A percentile compares a stretch with the other conserved stretches of the same genome.
Conservation (phyloP, 768 basidiomycete species). For the Boletus tylopilopsis region DNA sequence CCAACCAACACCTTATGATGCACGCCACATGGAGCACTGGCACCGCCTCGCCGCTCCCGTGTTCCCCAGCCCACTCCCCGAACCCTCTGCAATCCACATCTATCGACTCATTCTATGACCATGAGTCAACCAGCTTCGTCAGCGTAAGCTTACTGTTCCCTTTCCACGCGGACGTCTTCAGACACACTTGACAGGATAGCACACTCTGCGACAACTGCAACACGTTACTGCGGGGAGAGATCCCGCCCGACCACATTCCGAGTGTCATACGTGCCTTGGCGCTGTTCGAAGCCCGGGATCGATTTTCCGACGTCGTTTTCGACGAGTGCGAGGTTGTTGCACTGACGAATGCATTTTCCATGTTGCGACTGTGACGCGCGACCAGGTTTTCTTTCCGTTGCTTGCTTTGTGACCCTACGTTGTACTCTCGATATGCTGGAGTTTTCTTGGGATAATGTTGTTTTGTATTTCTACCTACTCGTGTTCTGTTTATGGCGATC, state of each 20-base stretch:
- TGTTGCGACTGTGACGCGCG: conserved; percentile 15
- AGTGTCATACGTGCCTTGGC: conserved; percentile 20
- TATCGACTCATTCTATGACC: neutral
- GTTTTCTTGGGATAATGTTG: conserved; percentile 1
- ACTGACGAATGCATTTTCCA: conserved; percentile 20
- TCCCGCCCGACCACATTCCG: conserved; percentile 20
- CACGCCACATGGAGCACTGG: neutral
- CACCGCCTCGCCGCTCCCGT: neutral
- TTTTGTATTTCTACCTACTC: conserved; percentile 6
- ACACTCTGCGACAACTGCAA: conserved; percentile 14
- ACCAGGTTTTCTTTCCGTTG: neutral
- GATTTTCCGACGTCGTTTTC: neutral
- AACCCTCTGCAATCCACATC: neutral
- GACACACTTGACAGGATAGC: conserved; percentile 7
- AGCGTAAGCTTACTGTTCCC: conserved; percentile 6
- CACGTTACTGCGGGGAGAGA: conserved; percentile 12
- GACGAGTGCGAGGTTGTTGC: conserved; percentile 14
- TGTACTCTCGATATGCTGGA: conserved; percentile 4
- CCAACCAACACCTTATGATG: neutral
- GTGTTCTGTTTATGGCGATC: neutral
- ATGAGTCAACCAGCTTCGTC: conserved; percentile 3
- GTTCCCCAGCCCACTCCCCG: neutral
- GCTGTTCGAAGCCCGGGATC: conserved; percentile 15
- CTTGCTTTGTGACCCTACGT: neutral
- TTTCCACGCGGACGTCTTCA: too few relatives aligned